Evolutionary conservation across 768 basidiomycete genomes (phyloP).

Genomic region (Leccinum sublutescens): DNA sequence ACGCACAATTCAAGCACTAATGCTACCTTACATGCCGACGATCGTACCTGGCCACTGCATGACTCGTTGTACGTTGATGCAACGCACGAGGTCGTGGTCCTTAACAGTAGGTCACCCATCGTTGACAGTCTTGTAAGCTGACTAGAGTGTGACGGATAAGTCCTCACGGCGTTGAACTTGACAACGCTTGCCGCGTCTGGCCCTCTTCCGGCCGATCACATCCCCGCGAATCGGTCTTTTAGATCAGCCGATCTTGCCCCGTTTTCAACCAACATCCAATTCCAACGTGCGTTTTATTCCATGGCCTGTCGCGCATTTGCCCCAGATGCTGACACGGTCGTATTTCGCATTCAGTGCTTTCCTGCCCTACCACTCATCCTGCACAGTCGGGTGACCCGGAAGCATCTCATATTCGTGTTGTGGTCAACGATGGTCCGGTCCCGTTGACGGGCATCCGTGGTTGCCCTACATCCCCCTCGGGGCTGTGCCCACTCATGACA

Average conservation of each 20-base stretch:
- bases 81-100: slow-evolving; percentile 87
- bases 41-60: slow-evolving; percentile 66
- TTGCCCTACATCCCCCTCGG: slow-evolving; percentile 57
- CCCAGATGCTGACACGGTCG: background rate
- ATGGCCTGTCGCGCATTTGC: background rate
- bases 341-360: slow-evolving; percentile 46
- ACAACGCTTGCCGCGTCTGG: slow-evolving; percentile 70
- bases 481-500: slow-evolving; percentile 70
- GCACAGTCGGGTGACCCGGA: slow-evolving; percentile 26
- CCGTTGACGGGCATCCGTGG: slow-evolving; percentile 77
- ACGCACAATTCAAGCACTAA: slow-evolving; percentile 83
- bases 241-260: slow-evolving; percentile 76
- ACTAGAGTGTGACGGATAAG: slow-evolving; percentile 33
- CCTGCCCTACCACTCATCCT: slow-evolving; percentile 37
- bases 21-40: slow-evolving; percentile 69
- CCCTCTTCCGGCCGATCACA: slow-evolving; percentile 72
- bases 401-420: slow-evolving; percentile 66
- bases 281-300: slow-evolving; percentile 63
- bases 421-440: slow-evolving; percentile 85
- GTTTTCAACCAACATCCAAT: slow-evolving; percentile 85
- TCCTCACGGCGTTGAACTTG: slow-evolving; percentile 83
- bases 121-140: background rate
- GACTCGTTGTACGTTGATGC: slow-evolving; percentile 84
- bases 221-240: slow-evolving; percentile 64
- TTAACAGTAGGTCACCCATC: slow-evolving; percentile 57